These are phyloP conservation scores for Phytophthora ramorum DNA, from an alignment of 352 stramenopile species.

Conservation along the genomic window DNA sequence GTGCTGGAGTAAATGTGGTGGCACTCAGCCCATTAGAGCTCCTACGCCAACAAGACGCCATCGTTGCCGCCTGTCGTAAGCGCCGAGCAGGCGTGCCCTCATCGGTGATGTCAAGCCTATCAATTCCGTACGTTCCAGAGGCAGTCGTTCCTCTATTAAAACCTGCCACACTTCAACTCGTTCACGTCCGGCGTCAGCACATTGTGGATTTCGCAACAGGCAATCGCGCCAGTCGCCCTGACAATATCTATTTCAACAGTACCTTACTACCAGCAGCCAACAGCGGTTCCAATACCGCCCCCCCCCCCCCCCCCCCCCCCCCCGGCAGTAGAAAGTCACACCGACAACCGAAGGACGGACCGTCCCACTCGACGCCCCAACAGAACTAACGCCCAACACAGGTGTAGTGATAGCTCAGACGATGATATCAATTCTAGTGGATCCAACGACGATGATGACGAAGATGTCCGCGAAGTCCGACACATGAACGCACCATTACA, in stretches of 20 bases:
- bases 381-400: too few species aligned
- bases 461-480: background rate
- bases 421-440: too few species aligned
- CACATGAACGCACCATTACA: background rate
- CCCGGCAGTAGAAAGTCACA: too few species aligned
- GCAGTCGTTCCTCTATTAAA: background rate
- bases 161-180: slow-evolving; percentile 2
- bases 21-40: slow-evolving; percentile 13
- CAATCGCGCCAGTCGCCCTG: background rate
- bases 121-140: background rate
- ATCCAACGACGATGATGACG: too few species aligned
- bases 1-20: background rate
- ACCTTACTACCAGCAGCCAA: too few species aligned
- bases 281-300: too few species aligned
- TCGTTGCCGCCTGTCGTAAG: background rate
- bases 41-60: slow-evolving; percentile 6
- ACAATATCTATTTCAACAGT: background rate
- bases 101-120: background rate
- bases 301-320: too few species aligned
- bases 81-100: background rate
- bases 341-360: too few species aligned
- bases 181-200: slow-evolving; percentile 4
- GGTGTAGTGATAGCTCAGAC: too few species aligned
- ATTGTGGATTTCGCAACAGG: slow-evolving; percentile 9
- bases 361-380: too few species aligned